These are phyloP conservation scores for Lichtheimia ornata DNA, from an alignment of 371 early-diverging fungal genomes.

Conservation along the genomic window DNA sequence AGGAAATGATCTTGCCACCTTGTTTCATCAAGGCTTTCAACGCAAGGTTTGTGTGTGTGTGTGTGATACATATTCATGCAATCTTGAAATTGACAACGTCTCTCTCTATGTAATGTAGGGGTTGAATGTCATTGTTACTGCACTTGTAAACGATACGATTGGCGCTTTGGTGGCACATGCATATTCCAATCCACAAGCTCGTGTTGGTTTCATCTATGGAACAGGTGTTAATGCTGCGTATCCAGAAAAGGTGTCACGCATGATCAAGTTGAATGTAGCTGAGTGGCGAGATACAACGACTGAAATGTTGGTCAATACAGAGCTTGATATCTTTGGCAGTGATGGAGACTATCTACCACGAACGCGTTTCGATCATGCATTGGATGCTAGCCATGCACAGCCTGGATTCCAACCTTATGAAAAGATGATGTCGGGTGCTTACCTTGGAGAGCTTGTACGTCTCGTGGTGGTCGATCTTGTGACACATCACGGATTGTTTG, in stretches of 20 bases:
- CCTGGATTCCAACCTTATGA: constrained; percentile 82
- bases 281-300: constrained; percentile 36
- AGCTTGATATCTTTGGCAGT: constrained; percentile 78
- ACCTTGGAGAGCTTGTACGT: constrained; percentile 85
- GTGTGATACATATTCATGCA: not conserved
- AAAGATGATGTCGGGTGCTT: constrained; percentile 90
- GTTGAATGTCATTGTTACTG: constrained; percentile 69
- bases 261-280: constrained; percentile 15
- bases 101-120: constrained; percentile 33
- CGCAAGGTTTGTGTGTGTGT: constrained; percentile 51
- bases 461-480: constrained; percentile 71
- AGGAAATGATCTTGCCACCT: constrained; percentile 78
- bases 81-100: not conserved
- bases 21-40: constrained; percentile 74
- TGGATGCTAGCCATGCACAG: constrained; percentile 73
- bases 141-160: constrained; percentile 92
- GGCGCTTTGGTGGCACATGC: constrained; percentile 87
- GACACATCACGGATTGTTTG: constrained; percentile 64
- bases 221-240: constrained; percentile 94
- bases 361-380: constrained; percentile 74
- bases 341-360: constrained; percentile 69
- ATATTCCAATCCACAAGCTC: constrained; percentile 74
- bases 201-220: constrained; percentile 86
- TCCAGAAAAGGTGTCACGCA: constrained; percentile 64
- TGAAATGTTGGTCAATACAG: constrained; percentile 86